A percentile compares a stretch with the other conserved stretches of the same genome.
Evolutionary conservation across 2,329 filamentous ascomycete species (phyloP).

Genomic region (Aspergillus unguis): DNA sequence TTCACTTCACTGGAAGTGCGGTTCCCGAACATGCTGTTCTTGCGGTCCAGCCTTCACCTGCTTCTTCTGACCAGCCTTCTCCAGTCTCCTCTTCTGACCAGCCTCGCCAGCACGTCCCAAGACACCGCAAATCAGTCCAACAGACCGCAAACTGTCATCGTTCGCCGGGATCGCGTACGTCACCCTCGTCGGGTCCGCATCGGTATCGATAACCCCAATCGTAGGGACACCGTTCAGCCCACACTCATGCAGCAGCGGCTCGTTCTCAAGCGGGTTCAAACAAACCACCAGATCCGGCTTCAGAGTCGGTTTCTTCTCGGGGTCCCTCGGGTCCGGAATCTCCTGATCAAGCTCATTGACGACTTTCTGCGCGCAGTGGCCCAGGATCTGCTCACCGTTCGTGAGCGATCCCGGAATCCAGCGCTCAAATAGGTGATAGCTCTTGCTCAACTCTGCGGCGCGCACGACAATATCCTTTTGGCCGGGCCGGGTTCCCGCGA

Average conservation of each 20-base stretch:
- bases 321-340: slow-evolving; percentile 60
- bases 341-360: slow-evolving; percentile 71
- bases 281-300: slow-evolving; percentile 89
- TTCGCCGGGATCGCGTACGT: slow-evolving; percentile 97
- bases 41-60: slow-evolving; percentile 46
- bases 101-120: slow-evolving; percentile 79
- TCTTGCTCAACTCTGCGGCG: slow-evolving; percentile 72
- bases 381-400: slow-evolving; percentile 87
- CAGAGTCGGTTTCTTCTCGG: slow-evolving; percentile 62
- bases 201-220: slow-evolving; percentile 91
- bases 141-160: slow-evolving; percentile 85
- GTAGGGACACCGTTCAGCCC: slow-evolving; percentile 84
- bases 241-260: slow-evolving; percentile 85
- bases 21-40: no score
- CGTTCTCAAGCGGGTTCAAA: slow-evolving; percentile 90
- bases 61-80: slow-evolving; percentile 59
- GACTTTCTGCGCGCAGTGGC: slow-evolving; percentile 65
- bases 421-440: slow-evolving; percentile 84
- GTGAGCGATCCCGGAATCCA: slow-evolving; percentile 93
- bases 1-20: not conserved
- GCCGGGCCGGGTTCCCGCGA: slow-evolving; percentile 80
- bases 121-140: slow-evolving; percentile 78
- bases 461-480: slow-evolving; percentile 77
- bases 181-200: slow-evolving; percentile 87
- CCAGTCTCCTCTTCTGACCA: slow-evolving; percentile 66